Evolutionary conservation across 2,329 filamentous ascomycete species (phyloP), one percentile per base, ranked within the genome.

Genomic region (Cladophialophora bantiana): DNA sequence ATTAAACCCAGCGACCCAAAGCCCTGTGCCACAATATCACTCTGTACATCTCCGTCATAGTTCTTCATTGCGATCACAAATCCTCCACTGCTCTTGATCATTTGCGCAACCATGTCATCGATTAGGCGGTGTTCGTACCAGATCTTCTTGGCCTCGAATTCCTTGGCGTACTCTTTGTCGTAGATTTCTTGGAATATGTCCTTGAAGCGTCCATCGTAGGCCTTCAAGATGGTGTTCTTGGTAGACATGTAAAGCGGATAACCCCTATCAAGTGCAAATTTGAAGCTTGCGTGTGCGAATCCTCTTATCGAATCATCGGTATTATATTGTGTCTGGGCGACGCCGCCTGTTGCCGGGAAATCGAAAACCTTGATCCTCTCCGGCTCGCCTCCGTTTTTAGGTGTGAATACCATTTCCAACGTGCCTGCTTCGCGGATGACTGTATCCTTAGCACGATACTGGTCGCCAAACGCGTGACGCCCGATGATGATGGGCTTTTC

Each of bases 81-180:
- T 71, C 95, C 95, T 74, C 95, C 95, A 76, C 90, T 88, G 83
- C 91, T 95, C 91, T 99, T 99, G 86, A 99, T 91, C 95, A 99
- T 99, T 87, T 99, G 95, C 58, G 95, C 95, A 71, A 99, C 95
- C 95, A 99, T 98, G 83, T 99, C 95, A 83, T 99, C 95, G 77
- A 99, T 98, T 74, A 99, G 86, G 77, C 95, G 91, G 84, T 99
- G 95, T 89, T 99, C 95, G 79, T 99, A 98, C 95, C 95, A 98
- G 83, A 98, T 96, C 70, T 88, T 88, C 85, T 93, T 92, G 77
- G 89, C 90, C 79, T 97, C 94, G 75, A 98, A 98, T 53, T 92
- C 87, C 79, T 88, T 86, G 86, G 91, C 90, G 86, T 98, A 99
- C 75, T 90, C 83, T 67, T 85, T 86, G 71, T 98, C 92, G 83